phyloP scores from a whole-genome alignment of 768 basidiomycete genomes.

The Tulasnella sp. region DNA sequence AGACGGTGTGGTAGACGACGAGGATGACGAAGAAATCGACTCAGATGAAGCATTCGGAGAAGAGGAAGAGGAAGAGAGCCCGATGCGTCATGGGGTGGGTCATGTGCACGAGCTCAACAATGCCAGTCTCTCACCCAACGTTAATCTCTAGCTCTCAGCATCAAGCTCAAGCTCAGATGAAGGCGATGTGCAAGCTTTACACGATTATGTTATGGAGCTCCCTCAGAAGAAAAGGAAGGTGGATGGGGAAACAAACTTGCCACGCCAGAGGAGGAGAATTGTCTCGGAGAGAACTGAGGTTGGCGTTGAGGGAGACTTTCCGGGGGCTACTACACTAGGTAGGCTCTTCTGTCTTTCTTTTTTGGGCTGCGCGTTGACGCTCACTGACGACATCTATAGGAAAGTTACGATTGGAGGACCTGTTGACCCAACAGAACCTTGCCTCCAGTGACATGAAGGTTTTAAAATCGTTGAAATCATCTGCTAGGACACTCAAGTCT shows the following conservation, averaged over 20 bases:
- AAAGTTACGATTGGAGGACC: constrained; percentile 70
- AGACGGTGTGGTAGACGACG: constrained; percentile 49
- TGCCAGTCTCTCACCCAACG: not conserved
- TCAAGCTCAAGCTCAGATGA: constrained; percentile 33
- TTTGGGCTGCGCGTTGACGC: not conserved
- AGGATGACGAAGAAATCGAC: constrained; percentile 84
- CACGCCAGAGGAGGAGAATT: constrained; percentile 58
- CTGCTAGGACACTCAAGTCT: constrained; percentile 64
- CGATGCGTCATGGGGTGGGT: constrained; percentile 52
- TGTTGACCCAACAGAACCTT: constrained; percentile 70
- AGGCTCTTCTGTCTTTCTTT: not conserved
- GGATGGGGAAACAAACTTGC: constrained; percentile 44
- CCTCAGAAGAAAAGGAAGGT: constrained; percentile 73
- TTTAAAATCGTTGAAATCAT: constrained; percentile 68
- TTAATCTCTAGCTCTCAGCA: not conserved
- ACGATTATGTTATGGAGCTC: constrained; percentile 72
- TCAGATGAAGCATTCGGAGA: constrained; percentile 81
- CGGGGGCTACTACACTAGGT: constrained; percentile 48
- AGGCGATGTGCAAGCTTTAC: constrained; percentile 64
- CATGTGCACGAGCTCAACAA: not conserved
- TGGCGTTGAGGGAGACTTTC: constrained; percentile 82
- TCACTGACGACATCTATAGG: constrained; percentile 43
- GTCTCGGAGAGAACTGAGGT: constrained; percentile 72
- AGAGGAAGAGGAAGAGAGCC: constrained; percentile 72
- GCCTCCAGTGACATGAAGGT: constrained; percentile 53